phyloP scores from a whole-genome alignment of 1,139 yeast species.

The Hemisphaericaspora xylanilytica region DNA sequence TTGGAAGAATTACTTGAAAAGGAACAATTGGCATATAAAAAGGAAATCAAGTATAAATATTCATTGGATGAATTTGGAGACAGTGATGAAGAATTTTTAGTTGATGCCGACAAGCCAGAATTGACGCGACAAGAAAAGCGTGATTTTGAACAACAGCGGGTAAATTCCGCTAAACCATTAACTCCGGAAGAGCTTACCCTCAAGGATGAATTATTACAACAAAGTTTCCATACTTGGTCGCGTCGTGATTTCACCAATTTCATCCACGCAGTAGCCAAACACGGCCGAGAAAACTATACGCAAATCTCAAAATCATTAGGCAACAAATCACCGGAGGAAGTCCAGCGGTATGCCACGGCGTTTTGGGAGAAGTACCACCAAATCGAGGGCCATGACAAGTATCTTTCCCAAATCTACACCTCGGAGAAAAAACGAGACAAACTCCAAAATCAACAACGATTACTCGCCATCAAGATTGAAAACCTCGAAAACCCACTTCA shows the following conservation, averaged over 20 bases:
- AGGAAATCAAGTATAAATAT: slow-evolving; percentile 68
- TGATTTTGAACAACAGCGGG: slow-evolving; percentile 57
- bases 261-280: slow-evolving; percentile 75
- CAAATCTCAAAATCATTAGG: slow-evolving; percentile 66
- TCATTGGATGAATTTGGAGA: slow-evolving; percentile 54
- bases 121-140: slow-evolving; percentile 44
- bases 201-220: slow-evolving; percentile 58
- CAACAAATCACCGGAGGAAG: slow-evolving; percentile 68
- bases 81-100: slow-evolving; percentile 56
- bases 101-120: slow-evolving; percentile 43
- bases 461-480: slow-evolving; percentile 63
- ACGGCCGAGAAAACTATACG: slow-evolving; percentile 65
- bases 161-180: slow-evolving; percentile 68
- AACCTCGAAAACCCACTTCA: slow-evolving; percentile 68
- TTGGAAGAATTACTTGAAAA: slow-evolving; percentile 66
- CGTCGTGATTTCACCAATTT: slow-evolving; percentile 87
- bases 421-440: slow-evolving; percentile 80
- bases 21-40: slow-evolving; percentile 76
- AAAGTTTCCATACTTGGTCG: slow-evolving; percentile 80
- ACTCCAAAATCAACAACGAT: slow-evolving; percentile 60
- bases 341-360: slow-evolving; percentile 60
- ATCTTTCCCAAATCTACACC: slow-evolving; percentile 78
- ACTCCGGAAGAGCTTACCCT: slow-evolving; percentile 70
- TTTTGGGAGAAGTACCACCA: slow-evolving; percentile 75
- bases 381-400: slow-evolving; percentile 84